Evolutionary conservation across 352 stramenopile genomes (phyloP).

Genomic region (Phytophthora palmivora): DNA sequence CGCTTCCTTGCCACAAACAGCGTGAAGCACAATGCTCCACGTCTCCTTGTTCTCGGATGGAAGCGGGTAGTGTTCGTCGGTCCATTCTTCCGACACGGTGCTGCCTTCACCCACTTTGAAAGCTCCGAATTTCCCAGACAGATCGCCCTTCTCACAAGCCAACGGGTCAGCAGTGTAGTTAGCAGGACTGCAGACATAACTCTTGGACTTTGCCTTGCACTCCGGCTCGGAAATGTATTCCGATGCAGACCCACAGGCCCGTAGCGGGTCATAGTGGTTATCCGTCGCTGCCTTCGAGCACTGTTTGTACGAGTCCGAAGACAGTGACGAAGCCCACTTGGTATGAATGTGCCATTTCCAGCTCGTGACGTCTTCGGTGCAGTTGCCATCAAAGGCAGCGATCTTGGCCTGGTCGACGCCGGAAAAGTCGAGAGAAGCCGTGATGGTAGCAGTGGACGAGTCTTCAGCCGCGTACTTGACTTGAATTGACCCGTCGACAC

Average conservation of each 20-base stretch:
- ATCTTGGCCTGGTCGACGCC: conserved; percentile 33
- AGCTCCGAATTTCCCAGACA: conserved; percentile 66
- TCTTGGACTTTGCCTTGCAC: conserved; percentile 38
- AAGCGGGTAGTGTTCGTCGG: conserved; percentile 56
- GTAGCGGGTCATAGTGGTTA: conserved; percentile 64
- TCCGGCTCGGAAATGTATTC: conserved; percentile 43
- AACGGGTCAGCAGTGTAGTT: conserved; percentile 49
- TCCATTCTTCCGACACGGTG: conserved; percentile 40
- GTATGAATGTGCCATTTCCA: conserved; percentile 73
- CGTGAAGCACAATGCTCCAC: conserved; percentile 76
- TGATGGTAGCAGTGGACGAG: conserved; percentile 42
- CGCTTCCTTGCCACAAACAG: conserved; percentile 51
- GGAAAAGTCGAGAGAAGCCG: conserved; percentile 52
- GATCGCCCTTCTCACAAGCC: conserved; percentile 60
- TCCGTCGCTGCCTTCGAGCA: conserved; percentile 51
- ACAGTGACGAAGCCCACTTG: conserved; percentile 44
- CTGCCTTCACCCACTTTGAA: conserved; percentile 34
- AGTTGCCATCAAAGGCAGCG: conserved; percentile 43
- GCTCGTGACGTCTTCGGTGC: conserved; percentile 41
- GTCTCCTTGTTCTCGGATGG: conserved; percentile 44
- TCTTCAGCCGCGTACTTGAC: conserved; percentile 45
- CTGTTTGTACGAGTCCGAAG: conserved; percentile 47
- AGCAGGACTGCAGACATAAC: conserved; percentile 49
- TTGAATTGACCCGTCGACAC: conserved; percentile 44
- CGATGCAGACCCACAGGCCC: conserved; percentile 54